phyloP scores from a whole-genome alignment of 73 alveolate species.

The Blepharisma japonicum region DNA sequence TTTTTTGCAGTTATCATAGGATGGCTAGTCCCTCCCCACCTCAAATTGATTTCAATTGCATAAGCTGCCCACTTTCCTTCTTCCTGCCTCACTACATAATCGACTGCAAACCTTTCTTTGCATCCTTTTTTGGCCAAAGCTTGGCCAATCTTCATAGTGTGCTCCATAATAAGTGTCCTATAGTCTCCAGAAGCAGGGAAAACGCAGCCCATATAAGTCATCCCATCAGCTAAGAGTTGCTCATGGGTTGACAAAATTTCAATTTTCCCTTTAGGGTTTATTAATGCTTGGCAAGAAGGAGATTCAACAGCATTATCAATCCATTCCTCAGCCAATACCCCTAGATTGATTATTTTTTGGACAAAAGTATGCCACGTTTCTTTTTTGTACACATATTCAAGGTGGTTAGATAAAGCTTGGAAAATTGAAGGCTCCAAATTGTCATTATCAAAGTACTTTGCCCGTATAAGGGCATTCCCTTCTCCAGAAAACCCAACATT shows the following conservation, averaged over 20 bases:
- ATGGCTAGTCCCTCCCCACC: conserved; percentile 16
- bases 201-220: conserved; percentile 1
- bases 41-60: background rate
- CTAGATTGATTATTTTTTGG: background rate
- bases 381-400: background rate
- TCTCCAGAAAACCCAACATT: background rate
- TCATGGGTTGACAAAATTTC: conserved; percentile 10
- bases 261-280: background rate
- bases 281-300: background rate
- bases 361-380: background rate
- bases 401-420: background rate
- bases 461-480: background rate
- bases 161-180: background rate
- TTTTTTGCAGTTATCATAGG: background rate
- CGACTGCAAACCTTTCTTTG: background rate
- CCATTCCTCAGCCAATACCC: background rate
- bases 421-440: background rate
- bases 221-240: background rate
- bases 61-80: background rate
- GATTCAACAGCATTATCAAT: background rate
- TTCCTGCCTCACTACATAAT: background rate
- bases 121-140: background rate
- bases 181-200: conserved; percentile 8
- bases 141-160: background rate
- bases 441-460: background rate